Evolutionary conservation across 352 stramenopile genomes (phyloP), one percentile per base, ranked within the genome.

Genomic region (Pilasporangium apinafurcum): DNA sequence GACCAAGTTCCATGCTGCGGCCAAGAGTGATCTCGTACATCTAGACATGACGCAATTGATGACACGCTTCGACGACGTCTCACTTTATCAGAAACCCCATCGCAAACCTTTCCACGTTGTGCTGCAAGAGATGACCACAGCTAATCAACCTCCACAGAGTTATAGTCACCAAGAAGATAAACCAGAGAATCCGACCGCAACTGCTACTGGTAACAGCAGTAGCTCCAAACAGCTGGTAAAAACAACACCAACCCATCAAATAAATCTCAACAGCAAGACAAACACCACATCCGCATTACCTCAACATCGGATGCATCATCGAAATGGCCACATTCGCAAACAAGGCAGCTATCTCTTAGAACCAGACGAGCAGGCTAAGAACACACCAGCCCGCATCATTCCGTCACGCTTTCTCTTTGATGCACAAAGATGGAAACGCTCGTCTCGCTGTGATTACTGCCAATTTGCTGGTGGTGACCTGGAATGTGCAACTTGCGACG

Each of bases 391-490:
- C 10, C 61, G 36, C 6, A 24, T 72, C 18, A 35, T 34, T 0
- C 72, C 72, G 4, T 65, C 48, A 8, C 62, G 72, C 2, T 77
- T 85, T 26, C 64, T 85, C 9, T 85, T 63, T 41, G 72, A 79
- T 28, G 41, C 44, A 4, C 64, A 59, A 14, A 56, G 68, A 8
- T 79, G 53, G 55, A 41, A 29, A 17, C 61, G 56, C 1, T 50
- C 63, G 1, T 44, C 64, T 27, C 66, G 76, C 8, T 88, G 76
- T 27, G 72, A 86, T 26, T 88, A 86, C 46, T 88, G 76, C 41
- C 59, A 64, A 21, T 65, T 65, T 4, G 63, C 62, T 16, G 76
- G 72, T 18, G 76, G 76, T 10, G 76, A 88, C 30, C 55, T 88
- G 1, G 70, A 73, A 39, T 88, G 76, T 27, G 70, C 68, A 13